Percentiles rank a stretch among this genome's conserved stretches.
Evolutionary conservation across 805 yeast genomes (phyloP).

Genomic region (Candida nitratophila): DNA sequence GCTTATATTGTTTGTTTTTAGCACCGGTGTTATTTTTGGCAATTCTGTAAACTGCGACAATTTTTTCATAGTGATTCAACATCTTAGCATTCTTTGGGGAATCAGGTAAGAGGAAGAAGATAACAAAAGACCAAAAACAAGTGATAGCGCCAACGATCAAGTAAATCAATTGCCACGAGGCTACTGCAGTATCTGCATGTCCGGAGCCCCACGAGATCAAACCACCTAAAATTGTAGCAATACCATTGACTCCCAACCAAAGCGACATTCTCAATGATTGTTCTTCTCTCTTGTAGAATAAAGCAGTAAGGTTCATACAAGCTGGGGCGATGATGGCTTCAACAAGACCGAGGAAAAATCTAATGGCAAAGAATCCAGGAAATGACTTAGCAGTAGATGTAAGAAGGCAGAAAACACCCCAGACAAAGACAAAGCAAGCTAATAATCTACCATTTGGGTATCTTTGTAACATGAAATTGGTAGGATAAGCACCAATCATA

Average conservation of each 20-base stretch:
- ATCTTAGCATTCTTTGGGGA: constrained; percentile 40
- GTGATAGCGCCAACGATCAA: constrained; percentile 56
- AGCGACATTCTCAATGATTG: constrained; percentile 33
- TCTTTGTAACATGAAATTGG: constrained; percentile 37
- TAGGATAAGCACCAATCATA: constrained; percentile 48
- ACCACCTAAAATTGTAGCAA: constrained; percentile 43
- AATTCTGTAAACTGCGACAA: constrained; percentile 25
- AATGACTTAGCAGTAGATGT: constrained; percentile 30
- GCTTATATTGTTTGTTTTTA: constrained; percentile 21
- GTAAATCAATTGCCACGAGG: constrained; percentile 36
- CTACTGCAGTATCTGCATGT: constrained; percentile 20
- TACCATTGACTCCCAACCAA: constrained; percentile 37
- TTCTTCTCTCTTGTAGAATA: constrained; percentile 36
- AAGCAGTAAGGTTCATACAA: constrained; percentile 42
- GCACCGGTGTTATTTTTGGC: constrained; percentile 14
- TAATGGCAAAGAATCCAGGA: constrained; percentile 33
- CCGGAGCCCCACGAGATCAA: constrained; percentile 49
- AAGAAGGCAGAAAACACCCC: constrained; percentile 54
- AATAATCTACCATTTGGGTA: constrained; percentile 43
- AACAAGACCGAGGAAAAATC: constrained; percentile 40
- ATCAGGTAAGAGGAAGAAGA: constrained; percentile 48
- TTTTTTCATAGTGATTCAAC: constrained; percentile 27
- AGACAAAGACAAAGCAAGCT: constrained; percentile 37
- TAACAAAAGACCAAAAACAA: constrained; percentile 38
- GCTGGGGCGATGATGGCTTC: constrained; percentile 49